A percentile compares a stretch with the other conserved stretches of the same genome.
These are phyloP conservation scores for Arthroderma uncinatum DNA, from an alignment of 2,329 filamentous ascomycete genomes.

Conservation along the genomic window DNA sequence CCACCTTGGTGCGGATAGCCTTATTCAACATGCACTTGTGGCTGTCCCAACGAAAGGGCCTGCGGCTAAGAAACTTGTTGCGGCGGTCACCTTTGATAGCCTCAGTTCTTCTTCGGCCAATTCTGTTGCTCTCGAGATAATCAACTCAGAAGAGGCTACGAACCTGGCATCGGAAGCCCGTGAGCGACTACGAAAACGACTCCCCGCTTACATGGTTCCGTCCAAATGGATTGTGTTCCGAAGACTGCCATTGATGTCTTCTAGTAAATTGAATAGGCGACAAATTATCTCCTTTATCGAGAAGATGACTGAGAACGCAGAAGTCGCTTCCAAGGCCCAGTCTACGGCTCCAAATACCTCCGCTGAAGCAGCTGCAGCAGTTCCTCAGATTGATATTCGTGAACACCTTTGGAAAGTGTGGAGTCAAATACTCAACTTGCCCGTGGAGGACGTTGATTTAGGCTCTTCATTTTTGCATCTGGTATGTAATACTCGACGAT, in stretches of 20 bases:
- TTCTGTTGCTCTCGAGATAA: constrained; percentile 6
- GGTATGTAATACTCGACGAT: constrained; percentile 4
- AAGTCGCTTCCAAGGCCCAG: not conserved
- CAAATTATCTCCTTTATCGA: constrained; percentile 15
- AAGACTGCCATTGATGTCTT: constrained; percentile 17
- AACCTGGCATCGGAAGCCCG: constrained; percentile 7
- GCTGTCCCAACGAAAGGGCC: constrained; percentile 8
- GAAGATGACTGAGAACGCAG: constrained; percentile 4
- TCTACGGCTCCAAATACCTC: not conserved
- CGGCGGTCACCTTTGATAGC: constrained; percentile 6
- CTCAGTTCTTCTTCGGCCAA: not conserved
- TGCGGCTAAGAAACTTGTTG: constrained; percentile 11
- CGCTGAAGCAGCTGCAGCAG: not conserved
- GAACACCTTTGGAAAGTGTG: constrained; percentile 16
- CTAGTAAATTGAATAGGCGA: constrained; percentile 20
- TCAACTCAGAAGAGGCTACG: constrained; percentile 6
- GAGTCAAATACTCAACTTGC: constrained; percentile 17
- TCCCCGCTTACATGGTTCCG: constrained; percentile 22
- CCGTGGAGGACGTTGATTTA: constrained; percentile 14
- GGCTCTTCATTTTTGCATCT: constrained; percentile 24
- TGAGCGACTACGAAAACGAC: constrained; percentile 12
- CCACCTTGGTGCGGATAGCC: constrained; percentile 13
- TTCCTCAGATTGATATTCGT: constrained; percentile 4
- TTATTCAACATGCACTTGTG: constrained; percentile 9
- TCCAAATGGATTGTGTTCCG: constrained; percentile 16